phyloP scores from a whole-genome alignment of 2,329 filamentous ascomycete species.

The Zasmidium citrigriseum region DNA sequence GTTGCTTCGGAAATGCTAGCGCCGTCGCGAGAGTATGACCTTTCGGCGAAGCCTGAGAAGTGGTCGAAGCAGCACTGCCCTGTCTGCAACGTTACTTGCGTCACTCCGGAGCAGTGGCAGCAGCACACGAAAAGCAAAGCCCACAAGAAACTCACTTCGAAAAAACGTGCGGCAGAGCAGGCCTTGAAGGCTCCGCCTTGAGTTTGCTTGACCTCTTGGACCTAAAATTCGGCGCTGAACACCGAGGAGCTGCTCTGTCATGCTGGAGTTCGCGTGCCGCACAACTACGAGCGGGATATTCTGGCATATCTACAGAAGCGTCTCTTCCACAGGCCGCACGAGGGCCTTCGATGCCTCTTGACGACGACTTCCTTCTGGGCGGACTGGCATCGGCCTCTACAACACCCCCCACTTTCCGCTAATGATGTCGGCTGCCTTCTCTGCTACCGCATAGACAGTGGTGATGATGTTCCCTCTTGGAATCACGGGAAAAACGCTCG shows the following conservation, averaged over 20 bases:
- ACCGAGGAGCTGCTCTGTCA: too few species aligned
- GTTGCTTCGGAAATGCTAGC: conserved; percentile 59
- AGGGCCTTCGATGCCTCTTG: too few species aligned
- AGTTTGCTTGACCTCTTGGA: neutral
- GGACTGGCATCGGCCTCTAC: too few species aligned
- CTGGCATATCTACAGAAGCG: too few species aligned
- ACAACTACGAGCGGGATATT: too few species aligned
- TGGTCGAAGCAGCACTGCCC: conserved; percentile 66
- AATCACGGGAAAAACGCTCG: conserved; percentile 23
- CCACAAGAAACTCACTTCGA: conserved; percentile 46
- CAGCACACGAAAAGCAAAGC: conserved; percentile 57
- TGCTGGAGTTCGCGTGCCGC: too few species aligned
- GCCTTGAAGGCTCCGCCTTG: neutral
- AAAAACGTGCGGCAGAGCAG: conserved; percentile 9
- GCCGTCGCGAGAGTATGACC: conserved; percentile 55
- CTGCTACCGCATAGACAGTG: conserved; percentile 2
- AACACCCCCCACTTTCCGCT: conserved; percentile 6
- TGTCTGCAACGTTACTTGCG: conserved; percentile 62
- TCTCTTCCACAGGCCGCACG: too few species aligned
- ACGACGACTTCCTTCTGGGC: too few species aligned
- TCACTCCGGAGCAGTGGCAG: conserved; percentile 59
- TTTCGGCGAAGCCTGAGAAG: conserved; percentile 44
- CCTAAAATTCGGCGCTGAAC: too few species aligned
- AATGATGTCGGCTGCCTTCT: conserved; percentile 17
- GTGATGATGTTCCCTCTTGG: neutral